phyloP scores from a whole-genome alignment of 768 basidiomycete species.

The Arthromyces matolae region DNA sequence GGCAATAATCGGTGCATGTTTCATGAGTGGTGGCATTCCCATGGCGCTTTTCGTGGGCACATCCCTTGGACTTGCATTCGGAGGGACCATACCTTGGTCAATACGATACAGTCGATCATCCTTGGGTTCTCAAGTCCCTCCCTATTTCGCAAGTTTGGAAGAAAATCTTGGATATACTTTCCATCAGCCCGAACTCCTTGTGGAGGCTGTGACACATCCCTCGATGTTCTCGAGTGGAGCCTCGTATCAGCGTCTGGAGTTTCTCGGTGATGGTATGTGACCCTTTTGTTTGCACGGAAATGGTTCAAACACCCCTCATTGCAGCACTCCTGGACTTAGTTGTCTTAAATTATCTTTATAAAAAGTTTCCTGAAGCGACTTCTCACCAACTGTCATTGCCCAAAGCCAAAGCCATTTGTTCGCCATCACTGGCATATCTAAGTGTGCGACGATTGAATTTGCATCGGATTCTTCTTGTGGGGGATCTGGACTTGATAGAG shows the following conservation, averaged over 20 bases:
- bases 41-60: slow-evolving; percentile 65
- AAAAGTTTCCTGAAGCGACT: slow-evolving; percentile 64
- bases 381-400: slow-evolving; percentile 76
- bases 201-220: slow-evolving; percentile 85
- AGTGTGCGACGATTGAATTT: slow-evolving; percentile 62
- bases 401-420: slow-evolving; percentile 68
- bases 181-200: slow-evolving; percentile 52
- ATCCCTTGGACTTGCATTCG: slow-evolving; percentile 66
- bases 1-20: slow-evolving; percentile 76
- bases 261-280: slow-evolving; percentile 87
- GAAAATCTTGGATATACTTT: slow-evolving; percentile 69
- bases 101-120: slow-evolving; percentile 44
- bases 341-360: slow-evolving; percentile 67
- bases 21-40: slow-evolving; percentile 65
- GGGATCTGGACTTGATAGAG: slow-evolving; percentile 61
- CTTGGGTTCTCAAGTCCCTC: slow-evolving; percentile 32
- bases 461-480: slow-evolving; percentile 68
- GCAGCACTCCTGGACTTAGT: slow-evolving; percentile 70
- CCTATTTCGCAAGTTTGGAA: slow-evolving; percentile 55
- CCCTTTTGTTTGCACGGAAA: too few species aligned
- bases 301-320: too few species aligned
- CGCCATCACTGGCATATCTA: slow-evolving; percentile 65
- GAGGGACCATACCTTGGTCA: slow-evolving; percentile 66
- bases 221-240: slow-evolving; percentile 57
- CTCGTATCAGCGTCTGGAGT: slow-evolving; percentile 86